phyloP scores from a whole-genome alignment of 2,329 filamentous ascomycete species.

The Colletotrichum musae region DNA sequence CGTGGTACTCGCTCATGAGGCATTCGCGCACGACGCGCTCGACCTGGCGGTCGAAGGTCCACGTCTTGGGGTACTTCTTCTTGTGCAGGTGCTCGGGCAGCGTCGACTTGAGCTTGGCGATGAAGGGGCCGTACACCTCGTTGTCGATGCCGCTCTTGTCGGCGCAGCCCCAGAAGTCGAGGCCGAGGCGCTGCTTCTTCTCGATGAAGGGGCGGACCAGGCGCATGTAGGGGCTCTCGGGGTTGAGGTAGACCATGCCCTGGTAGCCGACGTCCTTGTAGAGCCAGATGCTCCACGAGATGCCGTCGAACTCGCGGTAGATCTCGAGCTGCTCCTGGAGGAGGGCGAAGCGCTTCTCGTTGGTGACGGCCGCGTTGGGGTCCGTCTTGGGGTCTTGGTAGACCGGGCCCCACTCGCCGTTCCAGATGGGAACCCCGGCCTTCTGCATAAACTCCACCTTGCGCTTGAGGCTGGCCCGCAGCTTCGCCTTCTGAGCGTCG shows the following conservation, averaged over 20 bases:
- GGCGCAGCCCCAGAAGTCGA: constrained; percentile 68
- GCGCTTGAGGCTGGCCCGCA: constrained; percentile 56
- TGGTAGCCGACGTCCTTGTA: constrained; percentile 72
- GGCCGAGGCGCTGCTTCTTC: constrained; percentile 67
- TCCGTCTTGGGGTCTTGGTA: constrained; percentile 59
- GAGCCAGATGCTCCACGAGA: constrained; percentile 73
- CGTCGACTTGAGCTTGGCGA: constrained; percentile 58
- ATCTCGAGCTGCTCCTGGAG: constrained; percentile 58
- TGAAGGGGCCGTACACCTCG: constrained; percentile 58
- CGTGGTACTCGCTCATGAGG: constrained; percentile 63
- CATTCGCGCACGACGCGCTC: constrained; percentile 58
- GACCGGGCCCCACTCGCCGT: constrained; percentile 67
- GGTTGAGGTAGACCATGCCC: constrained; percentile 67
- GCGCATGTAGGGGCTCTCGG: constrained; percentile 63
- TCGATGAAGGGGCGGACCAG: constrained; percentile 66
- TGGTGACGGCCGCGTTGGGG: constrained; percentile 53
- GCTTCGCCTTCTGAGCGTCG: constrained; percentile 56
- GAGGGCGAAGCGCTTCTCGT: constrained; percentile 57
- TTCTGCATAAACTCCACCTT: constrained; percentile 61
- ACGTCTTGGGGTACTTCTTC: constrained; percentile 63
- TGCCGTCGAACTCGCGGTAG: constrained; percentile 53
- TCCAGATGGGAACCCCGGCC: constrained; percentile 61
- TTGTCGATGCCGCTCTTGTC: constrained; percentile 47
- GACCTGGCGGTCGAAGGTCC: constrained; percentile 66
- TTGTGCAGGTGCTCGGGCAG: constrained; percentile 59